Evolutionary conservation across 768 basidiomycete species (phyloP).

Genomic region (Asterophora parasitica): DNA sequence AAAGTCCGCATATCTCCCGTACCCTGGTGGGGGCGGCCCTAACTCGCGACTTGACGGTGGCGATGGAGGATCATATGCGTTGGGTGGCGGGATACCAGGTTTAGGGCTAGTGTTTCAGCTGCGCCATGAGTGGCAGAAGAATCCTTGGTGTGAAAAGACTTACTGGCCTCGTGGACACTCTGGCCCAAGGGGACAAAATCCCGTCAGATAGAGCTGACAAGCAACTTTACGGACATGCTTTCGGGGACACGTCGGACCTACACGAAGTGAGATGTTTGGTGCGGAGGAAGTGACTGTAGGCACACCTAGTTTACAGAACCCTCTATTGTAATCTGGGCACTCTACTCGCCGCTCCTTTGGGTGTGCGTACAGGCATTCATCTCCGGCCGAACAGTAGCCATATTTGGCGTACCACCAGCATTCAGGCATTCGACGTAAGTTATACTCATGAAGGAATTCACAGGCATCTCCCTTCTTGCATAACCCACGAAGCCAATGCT

Average conservation of each 20-base stretch:
- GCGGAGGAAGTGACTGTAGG: slow-evolving; percentile 9
- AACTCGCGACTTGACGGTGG: slow-evolving; percentile 73
- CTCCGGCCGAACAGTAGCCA: slow-evolving; percentile 95
- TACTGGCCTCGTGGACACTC: slow-evolving; percentile 89
- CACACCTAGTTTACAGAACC: slow-evolving; percentile 91
- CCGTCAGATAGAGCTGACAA: slow-evolving; percentile 87
- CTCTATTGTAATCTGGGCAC: slow-evolving; percentile 93
- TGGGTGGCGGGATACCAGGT: slow-evolving; percentile 23
- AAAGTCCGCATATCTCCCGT: slow-evolving; percentile 78
- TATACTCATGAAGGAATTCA: slow-evolving; percentile 99
- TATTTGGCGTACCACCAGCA: slow-evolving; percentile 99
- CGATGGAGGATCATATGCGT: slow-evolving; percentile 55
- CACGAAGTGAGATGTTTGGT: slow-evolving; percentile 4
- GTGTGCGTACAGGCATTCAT: slow-evolving; percentile 95
- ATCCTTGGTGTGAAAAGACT: slow-evolving; percentile 28
- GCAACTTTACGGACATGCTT: slow-evolving; percentile 91
- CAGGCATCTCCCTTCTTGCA: slow-evolving; percentile 98
- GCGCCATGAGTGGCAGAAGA: slow-evolving; percentile 11
- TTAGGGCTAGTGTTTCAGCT: slow-evolving; percentile 57
- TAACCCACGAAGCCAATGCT: slow-evolving; percentile 96
- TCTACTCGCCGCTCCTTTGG: slow-evolving; percentile 88
- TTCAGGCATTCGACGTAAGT: slow-evolving; percentile 95
- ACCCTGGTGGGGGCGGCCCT: slow-evolving; percentile 89
- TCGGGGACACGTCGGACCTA: slow-evolving; percentile 83
- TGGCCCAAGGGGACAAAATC: slow-evolving; percentile 88